A percentile compares a stretch with the other conserved stretches of the same genome.
Evolutionary conservation across 2,329 filamentous ascomycete genomes (phyloP).

Genomic region (Fusarium abutilonis): DNA sequence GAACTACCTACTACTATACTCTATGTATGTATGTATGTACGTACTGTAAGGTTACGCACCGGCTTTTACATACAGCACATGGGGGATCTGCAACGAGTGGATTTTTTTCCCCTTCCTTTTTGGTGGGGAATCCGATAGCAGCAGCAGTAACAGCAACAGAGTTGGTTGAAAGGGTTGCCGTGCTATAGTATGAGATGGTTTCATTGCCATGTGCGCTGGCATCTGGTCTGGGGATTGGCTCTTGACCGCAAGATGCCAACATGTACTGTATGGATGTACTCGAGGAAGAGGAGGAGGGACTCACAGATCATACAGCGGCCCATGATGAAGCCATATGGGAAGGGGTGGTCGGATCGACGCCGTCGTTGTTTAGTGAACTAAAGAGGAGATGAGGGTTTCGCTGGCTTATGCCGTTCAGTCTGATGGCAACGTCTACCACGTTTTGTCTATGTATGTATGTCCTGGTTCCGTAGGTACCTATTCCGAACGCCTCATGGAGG

Average conservation of each 20-base stretch:
- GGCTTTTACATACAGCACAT: conserved; percentile 2
- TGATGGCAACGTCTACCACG: conserved; percentile 34
- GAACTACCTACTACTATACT: too few relatives aligned
- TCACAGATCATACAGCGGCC: conserved; percentile 12
- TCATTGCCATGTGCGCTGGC: conserved; percentile 24
- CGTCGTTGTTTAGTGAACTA: conserved; percentile 6
- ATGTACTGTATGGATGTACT: too few relatives aligned
- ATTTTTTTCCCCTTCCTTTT: background rate
- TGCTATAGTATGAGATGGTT: background rate
- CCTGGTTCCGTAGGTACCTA: too few relatives aligned
- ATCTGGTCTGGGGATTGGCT: conserved; percentile 29
- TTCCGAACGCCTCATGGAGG: conserved; percentile 22
- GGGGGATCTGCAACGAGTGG: conserved; percentile 20
- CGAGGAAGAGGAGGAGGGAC: background rate
- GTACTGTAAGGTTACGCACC: background rate
- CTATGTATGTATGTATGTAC: too few relatives aligned
- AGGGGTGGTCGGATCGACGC: conserved; percentile 21
- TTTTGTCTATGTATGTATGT: too few relatives aligned
- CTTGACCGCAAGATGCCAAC: conserved; percentile 27
- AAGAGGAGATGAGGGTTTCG: conserved; percentile 8
- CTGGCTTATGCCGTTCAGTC: conserved; percentile 9
- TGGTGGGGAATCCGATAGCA: conserved; percentile 29
- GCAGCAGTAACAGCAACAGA: background rate
- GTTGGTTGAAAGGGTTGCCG: background rate
- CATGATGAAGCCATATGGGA: conserved; percentile 30